Base-by-base conservation (phyloP, 495 filamentous ascomycete species). In the Penicillium paradoxum region DNA sequence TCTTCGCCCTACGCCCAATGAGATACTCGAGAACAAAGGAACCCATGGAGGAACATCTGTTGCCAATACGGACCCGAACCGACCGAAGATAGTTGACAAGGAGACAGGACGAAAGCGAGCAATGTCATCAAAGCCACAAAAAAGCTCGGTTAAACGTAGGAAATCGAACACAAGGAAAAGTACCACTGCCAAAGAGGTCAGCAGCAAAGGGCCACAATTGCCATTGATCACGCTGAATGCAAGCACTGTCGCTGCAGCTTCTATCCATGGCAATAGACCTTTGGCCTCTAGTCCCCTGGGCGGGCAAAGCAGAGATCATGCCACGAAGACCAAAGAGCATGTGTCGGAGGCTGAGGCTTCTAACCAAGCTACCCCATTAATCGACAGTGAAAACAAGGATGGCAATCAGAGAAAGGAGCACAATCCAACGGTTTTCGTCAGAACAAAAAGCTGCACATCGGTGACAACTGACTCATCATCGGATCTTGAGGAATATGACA, bases 1-100 rank as follows among this genome's bases (percentile, higher is more conserved):
- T 25, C 47, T 72, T 15, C 57, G 65, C n/a, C 60, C 60, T 13
- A 70, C 62, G 38, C 59, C 66, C 14, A 60, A 58, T 5, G 60
- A 63, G 22, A 29, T 39, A 14, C 2, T 9, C 9, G 42, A 40
- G 38, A n/a, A 1, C 17, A 21, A 22, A 13, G 41, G 27, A 19
- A 39, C 49, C 22, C 19, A 24, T 10, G 55, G 51, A 36, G 18
- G 47, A 37, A 56, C 58, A 0, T 54, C 41, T 9, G 36, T 61
- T 9, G 54, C 59, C 15, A 61, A 62, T n/a, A 59, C 59, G 25
- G 40, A 30, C 1, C 42, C 62, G 8, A 53, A 48, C 19, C 45
- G 45, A 11, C 38, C 38, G 3, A 49, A n/a, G 25, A 13, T 17
- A 18, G 27, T 45, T 10, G 24, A 45, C 8, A 50, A 39, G 33